Base-by-base conservation (phyloP, 2,329 filamentous ascomycete species). In the Verruconis gallopava region DNA sequence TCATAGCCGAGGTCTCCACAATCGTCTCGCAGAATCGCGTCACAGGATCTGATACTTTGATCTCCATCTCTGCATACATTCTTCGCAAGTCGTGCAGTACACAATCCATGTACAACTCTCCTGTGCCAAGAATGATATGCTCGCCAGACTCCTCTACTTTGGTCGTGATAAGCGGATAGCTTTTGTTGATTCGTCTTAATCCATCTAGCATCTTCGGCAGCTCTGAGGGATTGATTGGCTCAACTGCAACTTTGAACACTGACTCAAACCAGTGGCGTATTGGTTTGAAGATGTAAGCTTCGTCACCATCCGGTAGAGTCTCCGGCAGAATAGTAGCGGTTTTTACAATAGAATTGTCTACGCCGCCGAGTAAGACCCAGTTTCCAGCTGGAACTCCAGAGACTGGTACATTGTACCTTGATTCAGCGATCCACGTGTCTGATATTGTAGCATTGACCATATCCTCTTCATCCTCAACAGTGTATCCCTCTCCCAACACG, bases 61-160 rank as follows among this genome's bases (percentile, higher is more conserved):
- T 83, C 59, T 98, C 91, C 91, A 98, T 98, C 54, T 96, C 89
- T 12, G 91, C 88, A 57, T 95, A 98, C n/a, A 96, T 64, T 32
- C 79, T 76, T 42, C 91, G 81, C 37, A 98, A 71, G 57, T 98
- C 91, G 60, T 98, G 91, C 36, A 98, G 71, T 3, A 98, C 89
- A 54, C 91, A 98, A 60, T 98, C 91, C 88, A 98, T 96, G 66
- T 98, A 98, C n/a, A 98, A 70, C 60, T 98, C 91, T 46, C 91
- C 91, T 0, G 91, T 98, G 18, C 91, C 91, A 3, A 98, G 74
- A 37, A 98, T 73, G 49, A 98, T 81, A 57, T 98, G 91, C 62
- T 98, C 91, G 39, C 91, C 91, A 1, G 86, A 95, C 63, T 98
- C 91, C 59, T 98, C 91, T 3, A 98, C 91, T 60, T 96, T 96